Evolutionary conservation across 805 yeast genomes (phyloP), one percentile per base, ranked within the genome.

Genomic region (Kodamaea jinghongensis): DNA sequence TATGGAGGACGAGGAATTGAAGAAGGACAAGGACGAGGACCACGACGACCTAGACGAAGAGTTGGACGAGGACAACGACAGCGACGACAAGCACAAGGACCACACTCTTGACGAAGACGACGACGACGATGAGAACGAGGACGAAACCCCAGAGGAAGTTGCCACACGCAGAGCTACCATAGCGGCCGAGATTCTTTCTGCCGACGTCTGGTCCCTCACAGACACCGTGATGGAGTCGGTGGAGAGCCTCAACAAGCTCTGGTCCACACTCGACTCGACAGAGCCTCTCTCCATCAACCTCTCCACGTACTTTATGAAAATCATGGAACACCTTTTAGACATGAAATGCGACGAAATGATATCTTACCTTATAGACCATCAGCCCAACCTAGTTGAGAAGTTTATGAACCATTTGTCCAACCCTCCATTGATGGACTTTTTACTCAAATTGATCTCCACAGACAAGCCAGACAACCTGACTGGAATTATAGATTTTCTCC

Each of bases 191-290:
- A 83, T 93, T 31, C 69, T 93, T 34, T 79, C 91, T 29, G 87
- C 93, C 3, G 98, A 91, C 55, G 90, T 89, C 6, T 91, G 97
- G 96, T 84, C 95, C 2, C 70, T 93, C 28, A 85, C 96, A 1
- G 96, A 90, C 50, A 81, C 95, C 1, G 82, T 93, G 40, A 81
- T 91, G 82, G 90, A 86, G 49, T 78, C 81, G 44, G 68, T 76
- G 3, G 74, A 70, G 14, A 70, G 86, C 28, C 63, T 93, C 52
- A 76, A 77, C 39, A 78, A 75, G 52, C 63, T 93, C 34, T 93
- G 99, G 99, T 63, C 78, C 14, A 70, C 90, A 14, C 70, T 93
- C 43, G 95, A 86, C 51, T 73, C 74, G 39, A 75, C 75, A 2
- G 71, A 75, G 6, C 86, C 87, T 11, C 67, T 83, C 42, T 79